These are phyloP conservation scores for Lactarius quietus DNA, from an alignment of 768 basidiomycete species.

Conservation along the genomic window DNA sequence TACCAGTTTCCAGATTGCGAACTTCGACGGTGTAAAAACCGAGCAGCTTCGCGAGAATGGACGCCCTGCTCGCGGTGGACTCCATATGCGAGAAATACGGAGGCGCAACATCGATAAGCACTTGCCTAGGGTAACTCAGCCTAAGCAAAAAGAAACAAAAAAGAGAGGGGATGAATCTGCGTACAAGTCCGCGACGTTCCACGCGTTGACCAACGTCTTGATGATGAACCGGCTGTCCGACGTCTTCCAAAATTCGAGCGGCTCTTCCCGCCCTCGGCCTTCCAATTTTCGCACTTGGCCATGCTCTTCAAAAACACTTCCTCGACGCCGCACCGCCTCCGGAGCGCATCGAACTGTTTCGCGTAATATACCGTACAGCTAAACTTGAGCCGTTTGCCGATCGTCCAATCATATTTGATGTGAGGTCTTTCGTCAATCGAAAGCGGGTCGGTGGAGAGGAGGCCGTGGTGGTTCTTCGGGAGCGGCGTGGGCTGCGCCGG, in stretches of 20 bases:
- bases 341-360: conserved; percentile 67
- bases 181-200: conserved; percentile 84
- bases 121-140: conserved; percentile 48
- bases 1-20: conserved; percentile 65
- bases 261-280: conserved; percentile 78
- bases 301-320: conserved; percentile 56
- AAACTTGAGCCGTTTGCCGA: conserved; percentile 70
- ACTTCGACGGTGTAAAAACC: conserved; percentile 82
- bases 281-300: conserved; percentile 58
- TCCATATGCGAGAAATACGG: conserved; percentile 80
- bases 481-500: conserved; percentile 34
- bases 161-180: conserved; percentile 29
- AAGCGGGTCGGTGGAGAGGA: conserved; percentile 39
- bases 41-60: conserved; percentile 71
- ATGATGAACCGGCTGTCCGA: conserved; percentile 73
- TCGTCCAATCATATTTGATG: conserved; percentile 78
- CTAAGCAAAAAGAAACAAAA: too few species aligned
- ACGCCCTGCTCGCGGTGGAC: conserved; percentile 58
- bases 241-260: conserved; percentile 82
- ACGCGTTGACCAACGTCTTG: conserved; percentile 81
- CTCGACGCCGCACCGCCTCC: conserved; percentile 65
- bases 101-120: conserved; percentile 70
- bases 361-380: conserved; percentile 84
- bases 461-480: conserved; percentile 46
- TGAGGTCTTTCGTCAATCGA: conserved; percentile 70